A percentile compares a stretch with the other conserved stretches of the same genome.
Evolutionary conservation across 1,284 basidiomycete species (phyloP).

Genomic region (Trichosporon sp.): DNA sequence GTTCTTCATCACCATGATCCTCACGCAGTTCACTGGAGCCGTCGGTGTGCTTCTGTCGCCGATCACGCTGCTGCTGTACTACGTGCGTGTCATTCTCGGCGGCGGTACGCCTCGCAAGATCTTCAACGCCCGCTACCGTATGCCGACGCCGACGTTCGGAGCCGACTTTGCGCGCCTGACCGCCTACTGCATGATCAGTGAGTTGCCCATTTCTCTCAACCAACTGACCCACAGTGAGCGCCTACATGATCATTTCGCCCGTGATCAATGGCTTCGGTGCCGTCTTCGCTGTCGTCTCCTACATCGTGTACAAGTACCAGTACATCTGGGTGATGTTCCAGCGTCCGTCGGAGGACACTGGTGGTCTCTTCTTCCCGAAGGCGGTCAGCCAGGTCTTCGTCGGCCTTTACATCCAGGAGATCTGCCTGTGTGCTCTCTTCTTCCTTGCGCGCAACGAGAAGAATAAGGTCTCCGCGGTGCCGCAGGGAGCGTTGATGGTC

Average conservation of each 20-base stretch:
- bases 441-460: slow-evolving; percentile 66
- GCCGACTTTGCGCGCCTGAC: slow-evolving; percentile 68
- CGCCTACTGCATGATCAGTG: slow-evolving; percentile 70
- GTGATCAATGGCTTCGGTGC: slow-evolving; percentile 87
- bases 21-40: slow-evolving; percentile 49
- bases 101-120: slow-evolving; percentile 50
- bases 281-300: slow-evolving; percentile 76
- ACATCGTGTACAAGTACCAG: slow-evolving; percentile 80
- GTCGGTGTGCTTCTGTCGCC: slow-evolving; percentile 56
- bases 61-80: slow-evolving; percentile 59
- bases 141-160: slow-evolving; percentile 59
- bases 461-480: slow-evolving; percentile 55
- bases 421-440: slow-evolving; percentile 79
- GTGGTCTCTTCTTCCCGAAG: slow-evolving; percentile 91
- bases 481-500: slow-evolving; percentile 75
- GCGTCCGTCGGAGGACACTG: slow-evolving; percentile 70
- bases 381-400: slow-evolving; percentile 89
- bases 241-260: slow-evolving; percentile 87
- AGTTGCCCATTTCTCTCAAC: slow-evolving; percentile 46
- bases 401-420: slow-evolving; percentile 76
- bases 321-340: slow-evolving; percentile 75
- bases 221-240: slow-evolving; percentile 50
- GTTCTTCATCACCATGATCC: slow-evolving; percentile 72
- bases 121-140: slow-evolving; percentile 46
- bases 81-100: slow-evolving; percentile 56